These are phyloP conservation scores for Yamadazyma conglobata DNA, from an alignment of 1,139 yeast genomes.

Conservation along the genomic window DNA sequence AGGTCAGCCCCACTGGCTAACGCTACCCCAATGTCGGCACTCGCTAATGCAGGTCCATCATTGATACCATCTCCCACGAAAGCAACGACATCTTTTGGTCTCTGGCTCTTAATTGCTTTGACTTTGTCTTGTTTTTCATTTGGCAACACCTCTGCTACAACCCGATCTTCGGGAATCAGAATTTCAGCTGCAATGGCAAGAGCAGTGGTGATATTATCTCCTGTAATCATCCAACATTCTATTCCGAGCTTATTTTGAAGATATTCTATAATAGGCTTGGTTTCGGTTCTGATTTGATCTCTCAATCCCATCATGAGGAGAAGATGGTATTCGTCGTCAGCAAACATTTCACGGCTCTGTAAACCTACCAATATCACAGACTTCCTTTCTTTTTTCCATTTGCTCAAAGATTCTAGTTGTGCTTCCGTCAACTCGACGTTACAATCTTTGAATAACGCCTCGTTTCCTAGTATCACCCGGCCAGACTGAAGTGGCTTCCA, in stretches of 20 bases:
- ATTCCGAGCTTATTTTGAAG: conserved; percentile 42
- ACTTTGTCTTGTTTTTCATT: conserved; percentile 65
- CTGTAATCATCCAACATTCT: conserved; percentile 69
- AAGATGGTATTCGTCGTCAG: conserved; percentile 32
- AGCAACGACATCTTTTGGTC: conserved; percentile 39
- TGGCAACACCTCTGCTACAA: conserved; percentile 74
- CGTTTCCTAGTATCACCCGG: conserved; percentile 64
- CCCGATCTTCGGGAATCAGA: conserved; percentile 50
- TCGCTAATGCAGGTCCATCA: conserved; percentile 60
- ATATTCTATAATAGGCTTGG: conserved; percentile 47
- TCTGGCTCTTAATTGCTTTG: conserved; percentile 45
- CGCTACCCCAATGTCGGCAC: conserved; percentile 60
- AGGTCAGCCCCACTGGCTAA: conserved; percentile 58
- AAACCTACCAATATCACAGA: conserved; percentile 59
- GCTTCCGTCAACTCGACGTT: conserved; percentile 23
- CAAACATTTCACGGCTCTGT: conserved; percentile 23
- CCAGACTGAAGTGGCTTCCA: conserved; percentile 32
- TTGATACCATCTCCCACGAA: conserved; percentile 67
- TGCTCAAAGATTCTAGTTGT: conserved; percentile 28
- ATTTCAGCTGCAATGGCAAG: conserved; percentile 62
- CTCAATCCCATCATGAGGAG: conserved; percentile 54
- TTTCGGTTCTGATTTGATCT: conserved; percentile 64
- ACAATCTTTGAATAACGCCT: conserved; percentile 48
- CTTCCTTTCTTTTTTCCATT: conserved; percentile 64
- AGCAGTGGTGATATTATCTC: conserved; percentile 69